phyloP scores from a whole-genome alignment of 2,329 filamentous ascomycete species.

The Fusarium aywerte region DNA sequence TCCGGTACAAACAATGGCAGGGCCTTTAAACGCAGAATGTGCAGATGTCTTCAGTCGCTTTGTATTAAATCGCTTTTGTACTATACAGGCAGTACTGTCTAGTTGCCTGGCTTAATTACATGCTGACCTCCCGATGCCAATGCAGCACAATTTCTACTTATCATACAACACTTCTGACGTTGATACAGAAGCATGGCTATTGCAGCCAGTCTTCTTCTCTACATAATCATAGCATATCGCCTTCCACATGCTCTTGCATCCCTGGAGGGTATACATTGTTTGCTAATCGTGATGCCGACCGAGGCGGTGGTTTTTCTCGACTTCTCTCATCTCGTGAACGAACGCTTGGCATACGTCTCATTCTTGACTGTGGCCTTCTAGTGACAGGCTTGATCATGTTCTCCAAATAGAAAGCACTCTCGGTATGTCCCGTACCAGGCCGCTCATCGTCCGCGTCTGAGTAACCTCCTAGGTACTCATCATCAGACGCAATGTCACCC shows the following conservation, averaged over 20 bases:
- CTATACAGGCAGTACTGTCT: neutral
- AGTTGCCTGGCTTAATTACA: neutral
- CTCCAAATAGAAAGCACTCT: slow-evolving; percentile 66
- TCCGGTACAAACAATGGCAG: too few relatives aligned
- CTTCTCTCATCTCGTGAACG: slow-evolving; percentile 51
- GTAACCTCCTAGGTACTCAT: slow-evolving; percentile 78
- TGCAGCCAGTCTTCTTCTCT: neutral
- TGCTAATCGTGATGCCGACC: slow-evolving; percentile 56
- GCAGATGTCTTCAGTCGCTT: neutral
- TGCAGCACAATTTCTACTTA: slow-evolving; percentile 17
- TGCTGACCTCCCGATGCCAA: slow-evolving; percentile 19
- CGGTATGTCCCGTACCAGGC: slow-evolving; percentile 53
- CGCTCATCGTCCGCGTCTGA: slow-evolving; percentile 79
- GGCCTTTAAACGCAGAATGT: neutral
- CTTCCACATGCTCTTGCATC: slow-evolving; percentile 50
- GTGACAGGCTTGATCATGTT: slow-evolving; percentile 70
- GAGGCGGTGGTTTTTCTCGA: slow-evolving; percentile 52
- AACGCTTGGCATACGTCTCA: slow-evolving; percentile 48
- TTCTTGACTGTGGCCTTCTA: slow-evolving; percentile 63
- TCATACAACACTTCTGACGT: slow-evolving; percentile 28
- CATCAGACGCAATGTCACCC: slow-evolving; percentile 76
- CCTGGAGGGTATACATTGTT: slow-evolving; percentile 50
- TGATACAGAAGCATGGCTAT: slow-evolving; percentile 15
- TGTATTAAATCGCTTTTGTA: slow-evolving; percentile 9
- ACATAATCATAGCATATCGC: slow-evolving; percentile 50